Conservation (phyloP, 2,329 filamentous ascomycete species). For the Diatrype stigma region DNA sequence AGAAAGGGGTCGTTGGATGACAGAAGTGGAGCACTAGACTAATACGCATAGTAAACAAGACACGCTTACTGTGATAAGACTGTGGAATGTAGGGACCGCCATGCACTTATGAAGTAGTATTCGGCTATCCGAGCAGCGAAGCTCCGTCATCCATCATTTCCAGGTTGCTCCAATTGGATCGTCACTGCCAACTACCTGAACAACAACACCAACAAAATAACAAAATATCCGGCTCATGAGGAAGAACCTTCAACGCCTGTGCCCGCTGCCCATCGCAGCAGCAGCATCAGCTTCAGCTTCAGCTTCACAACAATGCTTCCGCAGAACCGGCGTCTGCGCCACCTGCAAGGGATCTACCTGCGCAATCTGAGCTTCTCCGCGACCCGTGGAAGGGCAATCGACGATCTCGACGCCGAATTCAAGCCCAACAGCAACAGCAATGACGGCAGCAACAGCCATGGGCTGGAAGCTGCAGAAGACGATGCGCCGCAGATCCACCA, state of each 20-base stretch:
- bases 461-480: constrained; percentile 47
- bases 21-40: too few species aligned
- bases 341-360: constrained; percentile 80
- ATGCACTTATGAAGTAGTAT: too few species aligned
- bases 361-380: constrained; percentile 74
- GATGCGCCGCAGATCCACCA: constrained; percentile 44
- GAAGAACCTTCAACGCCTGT: constrained; percentile 14
- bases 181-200: constrained; percentile 4
- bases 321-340: constrained; percentile 83
- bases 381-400: constrained; percentile 58
- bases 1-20: too few species aligned
- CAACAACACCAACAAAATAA: background rate
- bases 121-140: too few species aligned
- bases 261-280: constrained; percentile 24
- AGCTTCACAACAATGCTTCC: constrained; percentile 40
- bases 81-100: too few species aligned
- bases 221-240: constrained; percentile 9
- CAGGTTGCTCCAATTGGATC: too few species aligned
- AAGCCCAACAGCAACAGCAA: constrained; percentile 54
- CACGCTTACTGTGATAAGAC: too few species aligned
- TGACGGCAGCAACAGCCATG: constrained; percentile 42
- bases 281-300: constrained; percentile 27
- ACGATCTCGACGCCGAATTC: constrained; percentile 74
- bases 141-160: too few species aligned
- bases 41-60: too few species aligned